Base-by-base conservation (phyloP, 805 yeast genomes). In the Tetrapisispora fleetii region DNA sequence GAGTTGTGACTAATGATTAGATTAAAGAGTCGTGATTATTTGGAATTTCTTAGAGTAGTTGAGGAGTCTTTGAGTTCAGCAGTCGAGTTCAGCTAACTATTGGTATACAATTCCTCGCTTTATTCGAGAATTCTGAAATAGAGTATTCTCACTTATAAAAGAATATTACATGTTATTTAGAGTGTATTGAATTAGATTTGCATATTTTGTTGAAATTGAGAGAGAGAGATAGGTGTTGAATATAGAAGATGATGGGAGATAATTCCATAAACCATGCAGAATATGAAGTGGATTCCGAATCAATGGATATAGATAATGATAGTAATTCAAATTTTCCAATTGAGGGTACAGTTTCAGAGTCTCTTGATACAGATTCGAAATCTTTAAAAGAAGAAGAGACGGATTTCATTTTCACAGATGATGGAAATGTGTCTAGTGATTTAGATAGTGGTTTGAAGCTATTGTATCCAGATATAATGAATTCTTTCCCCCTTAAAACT, bases 401-500 rank as follows among this genome's bases (percentile, higher is more conserved):
- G 28, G 8, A 24, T 24, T 24, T 6, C 8, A 24, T 24, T 24
- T 6, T 24, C 28, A 24, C 8, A 10, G 27, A 17, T 38, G 38
- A 38, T 19, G 40, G 19, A 30, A 14, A 16, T 4, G 35, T 6
- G 4, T 19, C 10, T 10, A 16, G n/a, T 33, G 49, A 42, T 11
- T 32, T 47, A 17, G 67, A 64, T 45, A 56, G 54, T 47, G 69
- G 69, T 14, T 60, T 53, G 28, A 49, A 50, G 9, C 40, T 61
- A 8, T 41, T 65, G 46, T 65, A 65, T 41, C 57, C 61, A 14
- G 46, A 55, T 40, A 40, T 54, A 19, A 37, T 48, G 17, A 43
- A 38, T 3, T 37, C 40, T 8, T 58, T 56, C 38, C 67, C 67
- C 5, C 78, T 78, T 65, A 85, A 84, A 56, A 83, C 91, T 0